Percentiles rank a stretch among this genome's conserved stretches.
phyloP scores from a whole-genome alignment of 2,329 filamentous ascomycete genomes.

The Aspergillus sergii region DNA sequence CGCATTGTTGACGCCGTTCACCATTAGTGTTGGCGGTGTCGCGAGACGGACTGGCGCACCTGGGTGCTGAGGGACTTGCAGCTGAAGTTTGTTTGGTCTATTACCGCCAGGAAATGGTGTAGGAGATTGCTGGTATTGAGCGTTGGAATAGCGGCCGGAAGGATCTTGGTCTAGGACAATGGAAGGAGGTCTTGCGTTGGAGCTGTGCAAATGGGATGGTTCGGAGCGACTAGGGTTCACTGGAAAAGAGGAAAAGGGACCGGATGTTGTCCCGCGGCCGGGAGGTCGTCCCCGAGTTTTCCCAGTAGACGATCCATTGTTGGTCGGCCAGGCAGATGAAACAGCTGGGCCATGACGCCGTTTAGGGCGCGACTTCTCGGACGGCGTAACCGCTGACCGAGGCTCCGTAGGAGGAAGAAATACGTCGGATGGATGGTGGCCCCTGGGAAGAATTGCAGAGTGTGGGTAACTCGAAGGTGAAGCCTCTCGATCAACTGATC shows the following conservation, averaged over 20 bases:
- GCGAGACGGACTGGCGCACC: constrained; percentile 46
- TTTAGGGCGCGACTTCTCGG: constrained; percentile 45
- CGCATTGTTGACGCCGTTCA: constrained; percentile 39
- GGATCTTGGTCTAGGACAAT: constrained; percentile 47
- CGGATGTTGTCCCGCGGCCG: constrained; percentile 66
- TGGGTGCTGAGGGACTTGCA: constrained; percentile 46
- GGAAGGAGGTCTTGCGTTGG: constrained; percentile 42
- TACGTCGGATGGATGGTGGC: constrained; percentile 35
- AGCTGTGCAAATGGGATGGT: constrained; percentile 47
- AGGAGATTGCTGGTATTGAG: constrained; percentile 30
- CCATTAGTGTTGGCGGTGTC: constrained; percentile 44
- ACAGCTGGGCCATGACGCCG: constrained; percentile 81
- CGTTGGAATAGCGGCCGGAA: constrained; percentile 18
- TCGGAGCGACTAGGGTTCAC: constrained; percentile 58
- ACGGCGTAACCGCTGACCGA: constrained; percentile 71
- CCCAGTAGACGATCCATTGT: constrained; percentile 62
- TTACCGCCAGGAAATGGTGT: constrained; percentile 24
- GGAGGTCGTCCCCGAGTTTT: constrained; percentile 81
- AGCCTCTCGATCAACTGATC: constrained; percentile 57
- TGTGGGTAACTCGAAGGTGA: constrained; percentile 74
- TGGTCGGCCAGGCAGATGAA: constrained; percentile 84
- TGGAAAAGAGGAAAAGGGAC: constrained; percentile 70
- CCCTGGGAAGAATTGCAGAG: constrained; percentile 71
- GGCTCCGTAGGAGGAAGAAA: constrained; percentile 56
- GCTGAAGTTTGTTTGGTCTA: constrained; percentile 43